These are phyloP conservation scores for Aspergillus nanangensis DNA, from an alignment of 495 filamentous ascomycete genomes.

Conservation along the genomic window DNA sequence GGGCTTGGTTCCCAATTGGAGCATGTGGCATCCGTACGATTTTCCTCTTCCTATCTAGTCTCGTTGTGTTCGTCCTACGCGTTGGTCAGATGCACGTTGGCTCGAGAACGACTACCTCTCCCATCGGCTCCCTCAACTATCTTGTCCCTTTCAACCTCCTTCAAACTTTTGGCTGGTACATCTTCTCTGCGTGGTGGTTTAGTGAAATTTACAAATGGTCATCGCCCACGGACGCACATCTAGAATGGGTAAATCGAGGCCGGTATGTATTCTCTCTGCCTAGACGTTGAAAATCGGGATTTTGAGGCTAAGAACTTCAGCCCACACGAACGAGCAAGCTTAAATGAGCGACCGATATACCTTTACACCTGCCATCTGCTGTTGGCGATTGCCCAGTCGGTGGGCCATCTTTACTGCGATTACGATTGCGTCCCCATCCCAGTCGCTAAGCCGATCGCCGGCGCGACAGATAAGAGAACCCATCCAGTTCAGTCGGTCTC, in stretches of 20 bases:
- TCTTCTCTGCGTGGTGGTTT: conserved; percentile 77
- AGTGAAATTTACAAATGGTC: conserved; percentile 81
- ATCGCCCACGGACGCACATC: conserved; percentile 52
- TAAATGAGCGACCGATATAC: conserved; percentile 88
- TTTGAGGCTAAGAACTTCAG: conserved; percentile 22
- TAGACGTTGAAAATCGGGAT: not conserved
- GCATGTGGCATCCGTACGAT: conserved; percentile 67
- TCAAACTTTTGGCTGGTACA: conserved; percentile 67
- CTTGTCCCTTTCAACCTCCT: conserved; percentile 53
- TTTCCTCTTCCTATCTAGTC: conserved; percentile 61
- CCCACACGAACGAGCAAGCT: conserved; percentile 62
- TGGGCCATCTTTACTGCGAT: conserved; percentile 67
- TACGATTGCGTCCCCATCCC: conserved; percentile 65
- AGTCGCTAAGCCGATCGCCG: conserved; percentile 30
- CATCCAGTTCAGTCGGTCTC: conserved; percentile 29
- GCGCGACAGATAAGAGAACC: conserved; percentile 31
- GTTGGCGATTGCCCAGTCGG: conserved; percentile 64
- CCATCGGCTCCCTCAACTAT: conserved; percentile 56
- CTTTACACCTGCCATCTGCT: conserved; percentile 65
- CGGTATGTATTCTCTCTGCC: conserved; percentile 37
- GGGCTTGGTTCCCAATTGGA: conserved; percentile 83
- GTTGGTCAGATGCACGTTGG: conserved; percentile 76
- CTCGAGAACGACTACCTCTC: conserved; percentile 62
- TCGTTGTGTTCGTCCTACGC: conserved; percentile 75
- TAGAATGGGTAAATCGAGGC: conserved; percentile 67